Evolutionary conservation across 441 rosid species (phyloP), one percentile per base, ranked within the genome.

Genomic region (Arabidopsis lyrata): DNA sequence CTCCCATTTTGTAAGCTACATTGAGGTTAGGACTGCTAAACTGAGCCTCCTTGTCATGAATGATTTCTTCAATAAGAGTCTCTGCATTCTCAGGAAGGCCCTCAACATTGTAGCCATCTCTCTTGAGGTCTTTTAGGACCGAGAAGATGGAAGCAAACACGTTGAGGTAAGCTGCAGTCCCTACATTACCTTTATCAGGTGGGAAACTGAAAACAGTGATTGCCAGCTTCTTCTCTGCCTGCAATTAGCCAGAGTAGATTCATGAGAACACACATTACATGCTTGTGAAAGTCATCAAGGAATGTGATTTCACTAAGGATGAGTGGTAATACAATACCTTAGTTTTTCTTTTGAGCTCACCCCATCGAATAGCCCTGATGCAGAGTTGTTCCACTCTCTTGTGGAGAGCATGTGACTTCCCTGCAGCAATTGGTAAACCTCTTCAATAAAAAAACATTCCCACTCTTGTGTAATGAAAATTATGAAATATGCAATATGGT

Each of bases 141-240:
- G 99, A 90, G 80, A 74, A 95, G 83, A 95, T 95, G 56, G 99
- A 95, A 41, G 99, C 86, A 72, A 95, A 95, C 73, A 95, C 99
- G 59, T 91, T 91, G 32, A 93, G 96, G 85, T 95, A 93, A 15
- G 99, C 99, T 31, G 98, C 98, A 29, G 98, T 83, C 15, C 99
- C 99, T 22, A 95, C 90, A 61, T 95, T 95, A 45, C 99, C 99
- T 76, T 95, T 95, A 78, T 95, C 98, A 2, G 99, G 98, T 73
- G 99, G 99, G 83, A 95, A 95, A 81, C 98, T 95, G 88, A 95
- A 95, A 74, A 95, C 99, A 6, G 99, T 95, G 78, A 95, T 91
- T 13, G 99, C 98, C 3, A 95, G 69, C 81, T 79, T 91, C 89
- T 93, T 95, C 84, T 88, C 96, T 9, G 90, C 83, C 99, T 95